A percentile compares a stretch with the other conserved stretches of the same genome.
These are phyloP conservation scores for Calocera viscosa DNA, from an alignment of 768 basidiomycete genomes.

Conservation along the genomic window DNA sequence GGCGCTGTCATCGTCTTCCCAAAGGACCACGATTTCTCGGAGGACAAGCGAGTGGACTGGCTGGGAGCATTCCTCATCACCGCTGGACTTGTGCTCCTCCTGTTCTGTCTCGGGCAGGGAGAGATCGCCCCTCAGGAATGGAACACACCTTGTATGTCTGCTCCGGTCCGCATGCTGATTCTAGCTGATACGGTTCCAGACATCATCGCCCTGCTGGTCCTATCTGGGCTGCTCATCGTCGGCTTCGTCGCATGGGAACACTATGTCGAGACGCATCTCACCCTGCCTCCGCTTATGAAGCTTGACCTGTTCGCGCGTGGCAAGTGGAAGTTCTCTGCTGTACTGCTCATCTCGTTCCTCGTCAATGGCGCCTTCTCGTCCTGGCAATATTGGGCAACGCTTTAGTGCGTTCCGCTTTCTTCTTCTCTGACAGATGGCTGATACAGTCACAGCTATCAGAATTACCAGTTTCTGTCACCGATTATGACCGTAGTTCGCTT, in stretches of 20 bases:
- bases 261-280: constrained; percentile 36
- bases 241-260: constrained; percentile 56
- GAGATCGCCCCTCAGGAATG: constrained; percentile 46
- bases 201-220: constrained; percentile 54
- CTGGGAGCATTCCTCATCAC: constrained; percentile 60
- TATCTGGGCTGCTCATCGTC: constrained; percentile 46
- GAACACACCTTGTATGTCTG: constrained; percentile 41
- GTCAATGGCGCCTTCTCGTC: constrained; percentile 33
- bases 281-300: constrained; percentile 48
- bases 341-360: constrained; percentile 50
- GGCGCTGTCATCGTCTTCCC: constrained; percentile 50
- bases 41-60: constrained; percentile 51
- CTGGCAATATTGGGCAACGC: constrained; percentile 40
- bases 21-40: constrained; percentile 30
- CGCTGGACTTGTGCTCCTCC: constrained; percentile 50
- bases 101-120: constrained; percentile 62
- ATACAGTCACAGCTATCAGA: constrained; percentile 44
- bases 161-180: not conserved
- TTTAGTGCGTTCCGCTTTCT: constrained; percentile 12
- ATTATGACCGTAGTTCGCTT: constrained; percentile 54
- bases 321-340: constrained; percentile 47
- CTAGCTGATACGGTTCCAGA: constrained; percentile 30
- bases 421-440: not conserved
- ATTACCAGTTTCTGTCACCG: constrained; percentile 44
- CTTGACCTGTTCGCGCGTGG: constrained; percentile 49